Evolutionary conservation across 306 rosid genomes (phyloP).

Genomic region (Quillaja saponaria): DNA sequence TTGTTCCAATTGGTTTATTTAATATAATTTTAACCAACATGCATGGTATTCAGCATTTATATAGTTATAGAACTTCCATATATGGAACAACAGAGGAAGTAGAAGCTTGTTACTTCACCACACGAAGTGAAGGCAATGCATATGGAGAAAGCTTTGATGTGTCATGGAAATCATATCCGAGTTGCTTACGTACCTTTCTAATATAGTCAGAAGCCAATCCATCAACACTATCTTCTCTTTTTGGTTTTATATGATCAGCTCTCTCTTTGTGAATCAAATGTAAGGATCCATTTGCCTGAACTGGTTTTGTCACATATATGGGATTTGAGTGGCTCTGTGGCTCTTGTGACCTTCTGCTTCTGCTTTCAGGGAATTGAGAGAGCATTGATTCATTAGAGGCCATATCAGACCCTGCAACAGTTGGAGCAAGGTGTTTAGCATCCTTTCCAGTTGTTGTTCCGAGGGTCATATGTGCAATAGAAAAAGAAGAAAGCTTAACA

Average conservation of each 20-base stretch:
- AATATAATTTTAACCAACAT: conserved; percentile 28
- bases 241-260: conserved; percentile 8
- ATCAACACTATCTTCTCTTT: conserved; percentile 51
- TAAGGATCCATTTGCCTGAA: conserved; percentile 28
- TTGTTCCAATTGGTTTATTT: conserved; percentile 25
- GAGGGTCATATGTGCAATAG: conserved; percentile 41
- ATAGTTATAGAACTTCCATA: neutral
- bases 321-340: conserved; percentile 43
- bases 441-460: conserved; percentile 27
- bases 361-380: conserved; percentile 20
- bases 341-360: conserved; percentile 43
- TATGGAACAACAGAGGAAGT: too few species aligned
- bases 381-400: conserved; percentile 25
- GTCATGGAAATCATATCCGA: conserved; percentile 34
- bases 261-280: conserved; percentile 41
- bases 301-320: conserved; percentile 42
- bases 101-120: conserved; percentile 3
- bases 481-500: conserved; percentile 58
- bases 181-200: conserved; percentile 48
- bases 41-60: neutral
- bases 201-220: conserved; percentile 61
- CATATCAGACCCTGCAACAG: conserved; percentile 20
- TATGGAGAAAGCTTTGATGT: conserved; percentile 16
- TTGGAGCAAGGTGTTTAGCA: neutral
- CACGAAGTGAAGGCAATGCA: conserved; percentile 4